phyloP scores from a whole-genome alignment of 768 basidiomycete genomes.

The Lactarius quietus region DNA sequence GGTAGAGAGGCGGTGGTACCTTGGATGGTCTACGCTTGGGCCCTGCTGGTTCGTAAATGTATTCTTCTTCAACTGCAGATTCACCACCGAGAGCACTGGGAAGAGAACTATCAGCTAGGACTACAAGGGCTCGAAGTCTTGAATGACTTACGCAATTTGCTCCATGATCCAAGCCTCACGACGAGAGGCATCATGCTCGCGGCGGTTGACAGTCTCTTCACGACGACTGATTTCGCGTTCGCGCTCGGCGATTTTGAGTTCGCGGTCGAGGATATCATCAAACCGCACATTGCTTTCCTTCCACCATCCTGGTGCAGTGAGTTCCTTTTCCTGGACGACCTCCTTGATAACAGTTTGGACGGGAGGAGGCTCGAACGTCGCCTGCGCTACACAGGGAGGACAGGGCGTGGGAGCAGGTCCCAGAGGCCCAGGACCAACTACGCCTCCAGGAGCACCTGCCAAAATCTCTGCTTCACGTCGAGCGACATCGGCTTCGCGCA shows the following conservation, averaged over 20 bases:
- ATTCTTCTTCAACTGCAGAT: constrained; percentile 72
- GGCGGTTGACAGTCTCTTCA: constrained; percentile 79
- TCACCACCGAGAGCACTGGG: constrained; percentile 69
- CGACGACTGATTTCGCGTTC: constrained; percentile 85
- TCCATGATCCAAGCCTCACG: constrained; percentile 93
- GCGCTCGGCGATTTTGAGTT: constrained; percentile 79
- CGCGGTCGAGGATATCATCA: constrained; percentile 80
- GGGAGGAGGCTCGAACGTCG: constrained; percentile 52
- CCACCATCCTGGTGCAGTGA: constrained; percentile 79
- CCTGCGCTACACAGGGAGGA: constrained; percentile 56
- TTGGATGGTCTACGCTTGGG: constrained; percentile 71
- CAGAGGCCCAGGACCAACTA: constrained; percentile 54
- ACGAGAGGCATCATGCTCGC: constrained; percentile 83
- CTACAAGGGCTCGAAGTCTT: not conserved
- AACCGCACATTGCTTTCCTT: constrained; percentile 62
- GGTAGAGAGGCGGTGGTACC: constrained; percentile 83
- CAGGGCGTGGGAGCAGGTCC: constrained; percentile 37
- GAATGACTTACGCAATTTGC: constrained; percentile 68
- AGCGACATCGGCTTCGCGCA: constrained; percentile 84
- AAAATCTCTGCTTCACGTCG: constrained; percentile 85
- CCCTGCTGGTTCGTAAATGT: constrained; percentile 65
- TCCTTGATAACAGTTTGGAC: constrained; percentile 84
- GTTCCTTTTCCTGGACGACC: constrained; percentile 75
- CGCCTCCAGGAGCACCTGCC: constrained; percentile 78
- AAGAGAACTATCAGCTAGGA: constrained; percentile 4